A percentile compares a stretch with the other conserved stretches of the same genome.
Evolutionary conservation across 208 protist genomes (phyloP).

Genomic region (Naegleria lovaniensis): DNA sequence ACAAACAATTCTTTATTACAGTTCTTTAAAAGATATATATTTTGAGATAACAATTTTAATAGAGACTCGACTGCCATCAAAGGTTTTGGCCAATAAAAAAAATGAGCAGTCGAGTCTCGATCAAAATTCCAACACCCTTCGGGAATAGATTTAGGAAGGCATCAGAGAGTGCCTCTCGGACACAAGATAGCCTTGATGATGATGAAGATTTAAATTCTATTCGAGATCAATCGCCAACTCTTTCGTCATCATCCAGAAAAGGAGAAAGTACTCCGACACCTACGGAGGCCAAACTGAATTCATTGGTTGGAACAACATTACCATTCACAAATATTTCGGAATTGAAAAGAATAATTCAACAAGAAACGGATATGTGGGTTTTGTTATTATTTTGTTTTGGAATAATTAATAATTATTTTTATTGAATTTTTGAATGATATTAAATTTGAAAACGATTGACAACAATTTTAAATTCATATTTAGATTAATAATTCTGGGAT

Average conservation of each 20-base stretch:
- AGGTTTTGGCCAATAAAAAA: too few relatives aligned
- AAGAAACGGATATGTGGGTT: not conserved
- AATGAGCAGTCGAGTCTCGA: not conserved
- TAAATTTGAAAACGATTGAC: too few relatives aligned
- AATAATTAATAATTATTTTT: not conserved
- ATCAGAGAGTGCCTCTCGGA: not conserved
- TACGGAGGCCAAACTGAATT: not conserved
- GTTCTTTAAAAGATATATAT: too few relatives aligned
- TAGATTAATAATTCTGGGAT: conserved; percentile 17
- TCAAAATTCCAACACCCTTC: not conserved
- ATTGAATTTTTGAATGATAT: too few relatives aligned
- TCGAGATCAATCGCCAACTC: not conserved
- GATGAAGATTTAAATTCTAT: not conserved
- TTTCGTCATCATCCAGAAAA: not conserved
- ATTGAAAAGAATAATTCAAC: not conserved
- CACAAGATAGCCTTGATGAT: not conserved
- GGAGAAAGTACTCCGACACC: not conserved
- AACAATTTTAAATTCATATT: not conserved
- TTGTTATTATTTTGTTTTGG: not conserved
- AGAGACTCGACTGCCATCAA: too few relatives aligned
- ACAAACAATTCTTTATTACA: too few relatives aligned
- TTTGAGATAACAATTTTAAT: too few relatives aligned
- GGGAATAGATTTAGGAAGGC: not conserved
- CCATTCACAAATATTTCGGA: not conserved
- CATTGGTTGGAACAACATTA: not conserved